Base-by-base conservation (phyloP, 1,284 basidiomycete genomes). In the Marasmius fiardii region DNA sequence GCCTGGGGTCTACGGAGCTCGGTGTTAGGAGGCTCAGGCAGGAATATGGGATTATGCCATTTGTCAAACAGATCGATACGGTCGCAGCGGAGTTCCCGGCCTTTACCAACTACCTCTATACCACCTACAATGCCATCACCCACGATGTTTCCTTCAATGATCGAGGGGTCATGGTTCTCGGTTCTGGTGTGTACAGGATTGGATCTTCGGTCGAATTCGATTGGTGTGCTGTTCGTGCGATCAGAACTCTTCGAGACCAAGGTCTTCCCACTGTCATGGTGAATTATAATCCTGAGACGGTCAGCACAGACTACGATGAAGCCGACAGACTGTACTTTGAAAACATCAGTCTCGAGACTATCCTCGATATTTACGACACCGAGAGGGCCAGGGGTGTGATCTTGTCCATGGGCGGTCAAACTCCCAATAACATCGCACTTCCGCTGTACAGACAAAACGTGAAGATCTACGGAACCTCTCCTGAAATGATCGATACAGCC, bases 171-270 rank as follows among this genome's bases (percentile, higher is more conserved):
- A 97, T 99, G 85, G 96, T 98, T 12, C 83, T 98, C 33, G 97
- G 96, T 26, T 98, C 97, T 24, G 96, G 96, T 64, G 96, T 98
- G 16, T 99, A 99, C 76, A 90, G 97, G 56, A 99, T 99, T 65
- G 96, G 97, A 34, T 98, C 95, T 1, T 98, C 95, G 1, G 97
- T 99, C 72, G 97, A 99, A 74, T 99, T 99, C 74, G 96, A 99
- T 71, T 99, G 96, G 97, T 99, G 96, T 74, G 96, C 96, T 18
- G 97, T 99, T 51, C 89, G 95, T 52, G 94, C 95, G 26, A 98
- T 98, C 72, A 81, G 96, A 62, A 98, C 96, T 1, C 80, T 99
- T 43, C 92, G 96, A 57, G 90, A 96, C 44, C 88, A 92, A 67
- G 95, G 95, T n/a, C 79, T 93, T 61, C 94, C 93, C 67, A 98